Conservation (phyloP, 108 stramenopile genomes). For the Fragilaria radians region DNA sequence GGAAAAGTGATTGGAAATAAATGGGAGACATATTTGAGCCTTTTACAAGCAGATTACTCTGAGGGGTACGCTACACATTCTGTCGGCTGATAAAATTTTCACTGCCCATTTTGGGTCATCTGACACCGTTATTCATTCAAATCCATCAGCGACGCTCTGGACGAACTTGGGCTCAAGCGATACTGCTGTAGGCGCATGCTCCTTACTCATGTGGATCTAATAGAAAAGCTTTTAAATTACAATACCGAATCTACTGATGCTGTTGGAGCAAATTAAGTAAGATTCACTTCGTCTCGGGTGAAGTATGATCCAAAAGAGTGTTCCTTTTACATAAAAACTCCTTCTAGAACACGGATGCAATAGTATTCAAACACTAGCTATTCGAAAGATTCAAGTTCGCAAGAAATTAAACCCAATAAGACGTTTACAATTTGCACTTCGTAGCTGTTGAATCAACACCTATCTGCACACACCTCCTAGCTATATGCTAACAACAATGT, state of each 20-base stretch:
- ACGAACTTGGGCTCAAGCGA: constrained; percentile 94
- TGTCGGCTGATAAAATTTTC: background rate
- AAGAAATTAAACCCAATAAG: too few species aligned
- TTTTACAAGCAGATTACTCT: constrained; percentile 90
- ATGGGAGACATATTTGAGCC: constrained; percentile 96
- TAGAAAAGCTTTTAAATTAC: constrained; percentile 99
- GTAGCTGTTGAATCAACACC: too few species aligned
- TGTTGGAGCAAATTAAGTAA: constrained; percentile 16
- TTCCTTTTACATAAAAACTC: too few species aligned
- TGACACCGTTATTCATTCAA: background rate
- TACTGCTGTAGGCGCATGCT: constrained; percentile 99
- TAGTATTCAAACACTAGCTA: too few species aligned
- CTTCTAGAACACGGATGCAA: too few species aligned
- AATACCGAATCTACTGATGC: constrained; percentile 88
- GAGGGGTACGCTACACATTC: constrained; percentile 66
- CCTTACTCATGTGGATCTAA: constrained; percentile 99
- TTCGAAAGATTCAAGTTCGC: too few species aligned
- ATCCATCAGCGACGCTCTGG: constrained; percentile 89
- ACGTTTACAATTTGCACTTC: too few species aligned
- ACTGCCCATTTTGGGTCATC: background rate
- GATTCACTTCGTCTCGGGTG: too few species aligned
- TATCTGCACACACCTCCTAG: too few species aligned
- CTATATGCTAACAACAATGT: too few species aligned
- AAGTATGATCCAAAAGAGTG: too few species aligned
- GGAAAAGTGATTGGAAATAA: constrained; percentile 99